Percentiles rank a stretch among this genome's conserved stretches.
Evolutionary conservation across 1,139 yeast species (phyloP).

Genomic region (Taphrina confusa): DNA sequence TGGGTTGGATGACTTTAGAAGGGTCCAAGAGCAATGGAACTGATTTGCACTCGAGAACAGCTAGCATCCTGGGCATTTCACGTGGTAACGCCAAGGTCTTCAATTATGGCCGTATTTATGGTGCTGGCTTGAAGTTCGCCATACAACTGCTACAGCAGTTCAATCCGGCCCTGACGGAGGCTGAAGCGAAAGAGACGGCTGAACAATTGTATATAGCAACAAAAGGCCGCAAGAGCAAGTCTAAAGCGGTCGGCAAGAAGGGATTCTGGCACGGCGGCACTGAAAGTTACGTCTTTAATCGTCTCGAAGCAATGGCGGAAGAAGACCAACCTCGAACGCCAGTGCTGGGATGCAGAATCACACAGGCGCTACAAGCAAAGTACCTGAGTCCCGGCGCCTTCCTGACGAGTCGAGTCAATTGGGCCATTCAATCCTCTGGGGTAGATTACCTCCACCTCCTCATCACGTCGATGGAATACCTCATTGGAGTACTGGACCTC

Average conservation of each 20-base stretch:
- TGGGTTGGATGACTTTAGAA: conserved; percentile 99
- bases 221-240: conserved; percentile 62
- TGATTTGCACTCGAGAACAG: conserved; percentile 93
- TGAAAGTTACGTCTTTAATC: conserved; percentile 87
- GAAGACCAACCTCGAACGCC: conserved; percentile 86
- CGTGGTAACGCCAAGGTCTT: conserved; percentile 92
- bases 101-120: conserved; percentile 95
- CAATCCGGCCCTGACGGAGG: conserved; percentile 68
- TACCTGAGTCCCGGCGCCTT: conserved; percentile 68
- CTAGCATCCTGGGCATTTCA: conserved; percentile 80
- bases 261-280: conserved; percentile 86
- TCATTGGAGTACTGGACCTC: conserved; percentile 63
- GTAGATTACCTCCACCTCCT: conserved; percentile 90
- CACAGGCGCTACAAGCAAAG: conserved; percentile 70
- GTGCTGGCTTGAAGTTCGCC: conserved; percentile 94
- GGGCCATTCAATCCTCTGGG: conserved; percentile 98
- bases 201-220: conserved; percentile 71
- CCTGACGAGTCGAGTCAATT: conserved; percentile 87
- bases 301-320: conserved; percentile 82
- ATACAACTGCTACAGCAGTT: conserved; percentile 76
- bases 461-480: conserved; percentile 83
- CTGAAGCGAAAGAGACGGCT: conserved; percentile 70
- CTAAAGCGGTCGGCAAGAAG: conserved; percentile 45
- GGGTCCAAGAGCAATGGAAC: conserved; percentile 90
- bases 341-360: conserved; percentile 87